These are phyloP conservation scores for Pelargonium australe DNA, from an alignment of 441 rosid species.

Conservation along the genomic window DNA sequence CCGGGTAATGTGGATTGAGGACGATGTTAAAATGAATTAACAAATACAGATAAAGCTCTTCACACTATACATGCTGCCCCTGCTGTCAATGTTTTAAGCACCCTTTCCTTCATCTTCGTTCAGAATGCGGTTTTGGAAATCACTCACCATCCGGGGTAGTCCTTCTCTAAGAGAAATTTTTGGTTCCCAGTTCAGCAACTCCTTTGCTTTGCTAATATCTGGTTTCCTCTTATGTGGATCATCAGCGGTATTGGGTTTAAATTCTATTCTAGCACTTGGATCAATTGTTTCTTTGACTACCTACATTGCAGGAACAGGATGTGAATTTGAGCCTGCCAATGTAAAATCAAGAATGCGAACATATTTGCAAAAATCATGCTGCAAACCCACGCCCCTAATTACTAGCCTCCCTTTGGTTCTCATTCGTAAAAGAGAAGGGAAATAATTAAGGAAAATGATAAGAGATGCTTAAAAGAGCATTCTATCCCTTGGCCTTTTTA, in stretches of 20 bases:
- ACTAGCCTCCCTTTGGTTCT: constrained; percentile 1
- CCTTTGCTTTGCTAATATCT: constrained; percentile 86
- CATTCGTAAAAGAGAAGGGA: not conserved
- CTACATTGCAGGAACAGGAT: constrained; percentile 26
- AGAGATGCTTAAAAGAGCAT: not conserved
- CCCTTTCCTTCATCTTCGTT: constrained; percentile 82
- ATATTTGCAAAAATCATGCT: not conserved
- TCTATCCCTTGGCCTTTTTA: too few species aligned
- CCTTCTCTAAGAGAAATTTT: constrained; percentile 74
- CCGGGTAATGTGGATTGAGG: constrained; percentile 11
- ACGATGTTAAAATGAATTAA: constrained; percentile 21
- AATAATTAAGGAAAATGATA: not conserved
- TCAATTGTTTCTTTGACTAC: constrained; percentile 88
- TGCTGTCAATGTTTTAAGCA: constrained; percentile 22
- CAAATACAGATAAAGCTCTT: constrained; percentile 25
- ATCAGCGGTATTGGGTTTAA: constrained; percentile 81
- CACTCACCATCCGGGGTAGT: constrained; percentile 82
- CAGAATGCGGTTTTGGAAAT: constrained; percentile 79
- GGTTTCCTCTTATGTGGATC: constrained; percentile 97
- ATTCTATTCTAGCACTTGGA: constrained; percentile 86
- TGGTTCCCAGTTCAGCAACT: constrained; percentile 87
- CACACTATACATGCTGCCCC: constrained; percentile 35
- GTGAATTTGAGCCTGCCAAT: not conserved
- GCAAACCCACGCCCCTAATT: not conserved
- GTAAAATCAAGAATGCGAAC: not conserved